phyloP scores from a whole-genome alignment of 352 stramenopile genomes.

The Pythium sp. region DNA sequence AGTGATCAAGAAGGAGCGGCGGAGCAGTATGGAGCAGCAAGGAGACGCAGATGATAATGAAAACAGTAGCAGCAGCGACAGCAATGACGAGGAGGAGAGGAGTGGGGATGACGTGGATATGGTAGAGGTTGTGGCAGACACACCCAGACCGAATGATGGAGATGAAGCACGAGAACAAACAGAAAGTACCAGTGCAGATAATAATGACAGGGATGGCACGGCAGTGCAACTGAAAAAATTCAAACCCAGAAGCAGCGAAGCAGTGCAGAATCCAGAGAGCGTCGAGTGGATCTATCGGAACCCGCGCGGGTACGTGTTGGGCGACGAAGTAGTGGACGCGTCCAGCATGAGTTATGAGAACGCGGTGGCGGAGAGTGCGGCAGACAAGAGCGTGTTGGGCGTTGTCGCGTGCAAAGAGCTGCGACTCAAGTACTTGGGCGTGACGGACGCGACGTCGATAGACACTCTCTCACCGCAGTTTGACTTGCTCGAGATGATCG shows the following conservation, averaged over 20 bases:
- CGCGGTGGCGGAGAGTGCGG: constrained; percentile 29
- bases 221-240: neutral
- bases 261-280: constrained; percentile 28
- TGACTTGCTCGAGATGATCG: constrained; percentile 79
- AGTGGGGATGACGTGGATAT: neutral
- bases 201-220: neutral
- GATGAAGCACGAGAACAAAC: constrained; percentile 3
- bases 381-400: constrained; percentile 48
- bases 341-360: constrained; percentile 53
- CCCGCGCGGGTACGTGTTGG: constrained; percentile 58
- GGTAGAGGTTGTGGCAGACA: neutral
- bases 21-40: neutral
- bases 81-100: neutral
- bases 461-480: constrained; percentile 70
- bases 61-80: neutral
- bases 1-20: constrained; percentile 5
- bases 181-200: neutral
- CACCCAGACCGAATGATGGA: constrained; percentile 4
- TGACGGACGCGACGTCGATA: constrained; percentile 46
- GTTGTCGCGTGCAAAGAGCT: constrained; percentile 69
- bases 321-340: constrained; percentile 61
- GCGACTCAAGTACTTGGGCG: constrained; percentile 65
- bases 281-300: constrained; percentile 55
- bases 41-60: neutral
- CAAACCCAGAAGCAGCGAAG: constrained; percentile 14